These are phyloP conservation scores for Aciculoconidium aculeatum DNA, from an alignment of 805 yeast species.

Conservation along the genomic window DNA sequence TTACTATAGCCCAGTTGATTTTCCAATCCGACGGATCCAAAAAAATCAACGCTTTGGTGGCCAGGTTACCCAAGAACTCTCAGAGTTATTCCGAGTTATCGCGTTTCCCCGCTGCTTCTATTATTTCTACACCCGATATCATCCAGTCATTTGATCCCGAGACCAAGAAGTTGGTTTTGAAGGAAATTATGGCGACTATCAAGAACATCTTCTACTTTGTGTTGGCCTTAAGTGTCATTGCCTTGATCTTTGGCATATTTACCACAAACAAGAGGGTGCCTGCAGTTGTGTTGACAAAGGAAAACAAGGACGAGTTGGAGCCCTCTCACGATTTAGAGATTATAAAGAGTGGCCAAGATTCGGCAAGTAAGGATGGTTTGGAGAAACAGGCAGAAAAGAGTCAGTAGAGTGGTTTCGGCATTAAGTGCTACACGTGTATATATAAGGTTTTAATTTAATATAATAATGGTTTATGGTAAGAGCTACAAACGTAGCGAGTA, in stretches of 20 bases:
- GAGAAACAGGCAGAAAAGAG: background rate
- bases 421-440: too few relatives aligned
- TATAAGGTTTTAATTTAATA: too few relatives aligned
- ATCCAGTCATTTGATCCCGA: constrained; percentile 20
- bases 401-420: background rate
- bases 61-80: constrained; percentile 7
- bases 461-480: too few relatives aligned
- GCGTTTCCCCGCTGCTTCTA: constrained; percentile 9
- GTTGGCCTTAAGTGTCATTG: constrained; percentile 28
- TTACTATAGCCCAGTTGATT: constrained; percentile 27
- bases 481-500: background rate
- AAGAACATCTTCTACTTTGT: constrained; percentile 29
- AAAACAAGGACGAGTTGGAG: constrained; percentile 1
- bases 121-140: constrained; percentile 22
- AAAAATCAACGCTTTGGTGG: constrained; percentile 14
- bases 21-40: constrained; percentile 15
- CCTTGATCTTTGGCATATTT: constrained; percentile 28
- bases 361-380: too few relatives aligned
- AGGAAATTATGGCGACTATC: constrained; percentile 29
- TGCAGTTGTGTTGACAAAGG: constrained; percentile 5
- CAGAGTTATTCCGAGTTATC: constrained; percentile 11
- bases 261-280: constrained; percentile 41
- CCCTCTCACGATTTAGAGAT: too few relatives aligned
- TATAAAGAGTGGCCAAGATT: too few relatives aligned
- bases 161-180: constrained; percentile 17